Conservation (phyloP, 2,329 filamentous ascomycete genomes). For the Orbilia quercus region DNA sequence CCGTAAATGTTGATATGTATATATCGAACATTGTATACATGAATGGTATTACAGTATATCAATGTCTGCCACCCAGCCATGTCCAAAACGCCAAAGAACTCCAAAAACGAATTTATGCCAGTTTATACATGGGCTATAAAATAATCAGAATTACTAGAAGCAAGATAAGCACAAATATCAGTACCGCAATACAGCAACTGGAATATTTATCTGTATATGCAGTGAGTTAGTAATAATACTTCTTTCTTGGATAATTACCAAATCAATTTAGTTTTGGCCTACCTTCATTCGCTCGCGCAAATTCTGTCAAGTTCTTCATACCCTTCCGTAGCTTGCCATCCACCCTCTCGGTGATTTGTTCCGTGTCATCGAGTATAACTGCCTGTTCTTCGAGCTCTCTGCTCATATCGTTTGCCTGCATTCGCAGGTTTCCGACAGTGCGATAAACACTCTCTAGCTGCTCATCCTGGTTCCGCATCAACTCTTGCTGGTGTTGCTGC, state of each 20-base stretch:
- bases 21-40: constrained; percentile 22
- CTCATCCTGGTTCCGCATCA: constrained; percentile 95
- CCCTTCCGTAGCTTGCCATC: constrained; percentile 85
- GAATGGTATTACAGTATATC: constrained; percentile 32
- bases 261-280: constrained; percentile 64
- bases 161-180: constrained; percentile 89
- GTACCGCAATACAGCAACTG: constrained; percentile 82
- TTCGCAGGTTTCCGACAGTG: constrained; percentile 88
- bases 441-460: constrained; percentile 91
- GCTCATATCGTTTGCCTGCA: constrained; percentile 95
- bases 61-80: background rate
- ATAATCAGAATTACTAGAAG: constrained; percentile 81
- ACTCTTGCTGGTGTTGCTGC: constrained; percentile 86
- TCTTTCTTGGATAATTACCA: background rate
- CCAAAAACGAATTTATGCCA: constrained; percentile 16
- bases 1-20: background rate
- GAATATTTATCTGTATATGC: constrained; percentile 36
- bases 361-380: constrained; percentile 86
- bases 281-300: constrained; percentile 93
- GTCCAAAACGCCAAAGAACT: constrained; percentile 43
- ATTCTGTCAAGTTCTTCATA: constrained; percentile 83
- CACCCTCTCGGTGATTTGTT: constrained; percentile 85
- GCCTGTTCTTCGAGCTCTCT: constrained; percentile 93
- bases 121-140: constrained; percentile 64
- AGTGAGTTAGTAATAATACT: background rate